Base-by-base conservation (phyloP, 495 filamentous ascomycete species). In the Penicillium canariense region DNA sequence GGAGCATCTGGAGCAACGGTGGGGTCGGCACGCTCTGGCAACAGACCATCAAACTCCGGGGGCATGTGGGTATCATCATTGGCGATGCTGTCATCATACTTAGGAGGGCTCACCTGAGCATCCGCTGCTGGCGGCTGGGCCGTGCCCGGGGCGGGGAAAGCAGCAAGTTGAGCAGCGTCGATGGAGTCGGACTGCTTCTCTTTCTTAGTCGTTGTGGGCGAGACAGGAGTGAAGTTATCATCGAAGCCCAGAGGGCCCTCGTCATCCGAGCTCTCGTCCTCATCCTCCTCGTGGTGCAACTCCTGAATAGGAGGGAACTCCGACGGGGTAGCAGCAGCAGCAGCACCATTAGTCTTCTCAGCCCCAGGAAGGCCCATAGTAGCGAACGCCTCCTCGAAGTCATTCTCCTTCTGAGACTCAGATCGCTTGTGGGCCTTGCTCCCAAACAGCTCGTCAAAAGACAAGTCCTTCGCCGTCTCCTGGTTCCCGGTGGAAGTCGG, bases 301-400 rank as follows among this genome's bases (percentile, higher is more conserved):
- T 96, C 92, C 32, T 85, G 86, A 52, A 97, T 96, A 1, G 94
- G 94, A 30, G 95, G 95, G 72, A 97, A 97, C 63, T 97, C 94
- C n/a, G 69, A 68, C 30, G 28, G 28, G 11, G 67, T 27, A 57
- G 70, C 51, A 50, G 66, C 56, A 22, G 64, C 60, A 52, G 69
- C 43, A 63, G 68, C 52, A 22, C 71, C 75, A 36, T 69, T 67
- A 4, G 63, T 20, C n/a, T 67, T 63, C 9, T 50, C 53, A 7
- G 56, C 14, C 18, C 52, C 55, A 7, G 62, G 17, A 15, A 68
- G 65, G 54, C 71, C 72, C 74, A 78, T 70, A 25, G 66, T 58
- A 27, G 69, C 75, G 56, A 80, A 77, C 10, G 77, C 77, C 52
- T 78, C 75, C 18, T 76, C 76, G 20, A 79, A 77, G 31, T 81